Conservation (phyloP, 352 stramenopile species). For the Globisporangium cylindrosporum region DNA sequence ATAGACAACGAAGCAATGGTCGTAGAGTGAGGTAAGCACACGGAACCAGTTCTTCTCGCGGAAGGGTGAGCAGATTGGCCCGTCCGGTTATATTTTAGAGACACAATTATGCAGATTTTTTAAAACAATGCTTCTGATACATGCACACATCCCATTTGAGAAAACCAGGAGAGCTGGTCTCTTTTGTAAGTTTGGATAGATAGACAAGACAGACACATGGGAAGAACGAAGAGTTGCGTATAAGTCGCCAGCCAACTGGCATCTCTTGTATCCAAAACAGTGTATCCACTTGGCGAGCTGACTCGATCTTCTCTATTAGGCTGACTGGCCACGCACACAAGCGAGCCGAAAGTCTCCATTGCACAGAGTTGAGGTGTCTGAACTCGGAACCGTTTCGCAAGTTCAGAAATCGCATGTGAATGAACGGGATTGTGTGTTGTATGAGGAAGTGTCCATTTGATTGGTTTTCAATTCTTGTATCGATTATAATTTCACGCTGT, state of each 20-base stretch:
- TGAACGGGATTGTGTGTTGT: no score
- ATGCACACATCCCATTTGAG: not conserved
- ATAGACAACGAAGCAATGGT: not conserved
- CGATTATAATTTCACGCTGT: not conserved
- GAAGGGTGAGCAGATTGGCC: not conserved
- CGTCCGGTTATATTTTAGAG: conserved; percentile 6
- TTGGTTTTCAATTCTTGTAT: not conserved
- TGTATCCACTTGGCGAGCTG: not conserved
- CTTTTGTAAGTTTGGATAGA: no score
- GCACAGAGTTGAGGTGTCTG: not conserved
- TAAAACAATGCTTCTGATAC: not conserved
- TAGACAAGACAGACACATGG: not conserved
- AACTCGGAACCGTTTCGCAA: not conserved
- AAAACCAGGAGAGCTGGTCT: not conserved
- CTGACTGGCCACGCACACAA: not conserved
- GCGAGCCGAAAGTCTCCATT: not conserved
- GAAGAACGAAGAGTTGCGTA: not conserved
- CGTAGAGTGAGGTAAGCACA: not conserved
- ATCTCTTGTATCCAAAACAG: not conserved
- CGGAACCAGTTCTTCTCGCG: not conserved
- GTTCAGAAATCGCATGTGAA: not conserved
- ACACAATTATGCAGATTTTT: not conserved
- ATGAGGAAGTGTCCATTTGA: not conserved
- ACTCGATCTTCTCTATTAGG: not conserved
- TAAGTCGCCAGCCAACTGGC: not conserved